Percentiles rank a stretch among this genome's conserved stretches.
These are phyloP conservation scores for Theobroma cacao DNA, from an alignment of 345 rosid species.

Conservation along the genomic window DNA sequence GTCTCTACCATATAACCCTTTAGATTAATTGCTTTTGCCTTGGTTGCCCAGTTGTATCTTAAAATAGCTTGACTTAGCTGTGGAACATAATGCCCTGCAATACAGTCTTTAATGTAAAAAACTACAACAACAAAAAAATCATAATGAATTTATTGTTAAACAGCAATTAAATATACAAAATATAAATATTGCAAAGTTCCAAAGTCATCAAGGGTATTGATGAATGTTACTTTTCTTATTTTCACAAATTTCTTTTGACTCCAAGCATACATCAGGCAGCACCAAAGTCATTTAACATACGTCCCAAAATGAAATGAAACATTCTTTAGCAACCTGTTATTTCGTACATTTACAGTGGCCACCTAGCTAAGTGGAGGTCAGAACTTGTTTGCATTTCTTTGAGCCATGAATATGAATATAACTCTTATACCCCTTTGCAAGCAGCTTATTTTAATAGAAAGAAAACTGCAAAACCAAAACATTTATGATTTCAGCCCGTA, in stretches of 20 bases:
- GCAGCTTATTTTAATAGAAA: not conserved
- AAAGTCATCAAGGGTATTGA: not conserved
- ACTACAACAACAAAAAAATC: not conserved
- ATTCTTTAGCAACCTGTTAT: not conserved
- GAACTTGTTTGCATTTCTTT: not conserved
- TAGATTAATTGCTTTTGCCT: conserved; percentile 50
- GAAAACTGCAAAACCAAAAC: not conserved
- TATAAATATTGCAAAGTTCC: not conserved
- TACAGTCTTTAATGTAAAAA: conserved; percentile 7
- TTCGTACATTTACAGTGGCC: not conserved
- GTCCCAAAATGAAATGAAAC: not conserved
- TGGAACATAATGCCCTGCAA: conserved; percentile 92
- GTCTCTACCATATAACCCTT: conserved; percentile 83
- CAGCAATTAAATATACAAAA: not conserved
- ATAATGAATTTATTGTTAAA: not conserved
- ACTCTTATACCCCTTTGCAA: not conserved
- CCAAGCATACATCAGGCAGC: not conserved
- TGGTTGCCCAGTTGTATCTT: conserved; percentile 46
- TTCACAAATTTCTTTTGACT: not conserved
- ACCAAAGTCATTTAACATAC: not conserved
- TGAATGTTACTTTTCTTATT: not conserved
- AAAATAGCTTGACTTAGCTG: conserved; percentile 85
- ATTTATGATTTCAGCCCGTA: not conserved
- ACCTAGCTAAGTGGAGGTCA: not conserved
- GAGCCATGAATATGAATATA: not conserved